Conservation (phyloP, 306 rosid genomes). For the Hippophae tibetana region DNA sequence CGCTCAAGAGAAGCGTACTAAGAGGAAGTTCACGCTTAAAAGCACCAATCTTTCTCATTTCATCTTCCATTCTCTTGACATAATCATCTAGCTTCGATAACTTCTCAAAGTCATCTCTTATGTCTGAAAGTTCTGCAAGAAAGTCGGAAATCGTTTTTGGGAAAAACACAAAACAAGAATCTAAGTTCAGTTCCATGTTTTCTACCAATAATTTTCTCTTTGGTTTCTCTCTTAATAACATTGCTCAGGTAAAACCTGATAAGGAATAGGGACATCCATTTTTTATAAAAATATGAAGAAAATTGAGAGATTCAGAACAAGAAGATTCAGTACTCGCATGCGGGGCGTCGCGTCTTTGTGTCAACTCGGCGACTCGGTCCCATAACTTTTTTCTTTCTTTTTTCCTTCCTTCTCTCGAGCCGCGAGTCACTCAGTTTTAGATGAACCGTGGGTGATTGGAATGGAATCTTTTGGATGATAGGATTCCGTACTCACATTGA, state of each 20-base stretch:
- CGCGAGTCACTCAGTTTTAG: conserved; percentile 2
- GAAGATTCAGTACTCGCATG: conserved; percentile 35
- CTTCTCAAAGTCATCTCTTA: conserved; percentile 28
- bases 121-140: conserved; percentile 27
- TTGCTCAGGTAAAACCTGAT: conserved; percentile 19
- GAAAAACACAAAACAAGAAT: conserved; percentile 36
- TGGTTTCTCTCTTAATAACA: background rate
- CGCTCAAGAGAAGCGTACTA: conserved; percentile 51
- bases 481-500: no score
- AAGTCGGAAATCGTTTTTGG: conserved; percentile 52
- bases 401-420: background rate
- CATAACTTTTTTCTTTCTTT: background rate
- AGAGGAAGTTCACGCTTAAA: conserved; percentile 90
- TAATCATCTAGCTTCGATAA: conserved; percentile 37
- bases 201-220: no score
- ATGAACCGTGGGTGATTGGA: no score
- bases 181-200: conserved; percentile 48
- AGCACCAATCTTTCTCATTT: conserved; percentile 53
- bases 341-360: conserved; percentile 66
- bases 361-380: conserved; percentile 24
- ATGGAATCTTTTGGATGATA: no score
- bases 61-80: conserved; percentile 50
- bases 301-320: conserved; percentile 48
- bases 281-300: conserved; percentile 18
- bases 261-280: conserved; percentile 24